Percentiles rank a stretch among this genome's conserved stretches.
Evolutionary conservation across 805 yeast species (phyloP).

Genomic region (Spathaspora arborariae): DNA sequence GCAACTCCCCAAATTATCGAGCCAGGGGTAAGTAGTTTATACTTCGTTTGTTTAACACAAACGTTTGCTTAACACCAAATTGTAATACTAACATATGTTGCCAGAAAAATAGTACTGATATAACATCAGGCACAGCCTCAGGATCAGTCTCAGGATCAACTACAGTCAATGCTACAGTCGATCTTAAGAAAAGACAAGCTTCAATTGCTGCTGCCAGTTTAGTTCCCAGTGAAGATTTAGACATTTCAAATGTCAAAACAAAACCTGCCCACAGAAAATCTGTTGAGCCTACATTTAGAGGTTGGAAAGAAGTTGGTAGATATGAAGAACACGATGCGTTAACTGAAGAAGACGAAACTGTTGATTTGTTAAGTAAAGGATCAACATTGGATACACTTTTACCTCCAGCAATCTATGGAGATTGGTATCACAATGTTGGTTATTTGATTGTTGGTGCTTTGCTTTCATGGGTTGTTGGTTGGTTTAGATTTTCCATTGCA

Average conservation of each 20-base stretch:
- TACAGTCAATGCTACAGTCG: neutral
- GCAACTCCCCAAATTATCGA: neutral
- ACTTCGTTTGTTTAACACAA: neutral
- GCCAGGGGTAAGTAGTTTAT: neutral
- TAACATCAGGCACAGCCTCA: neutral
- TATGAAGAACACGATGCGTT: slow-evolving; percentile 71
- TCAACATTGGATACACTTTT: slow-evolving; percentile 73
- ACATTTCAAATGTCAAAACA: slow-evolving; percentile 24
- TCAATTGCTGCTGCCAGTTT: neutral
- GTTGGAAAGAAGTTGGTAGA: slow-evolving; percentile 93
- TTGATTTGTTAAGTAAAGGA: slow-evolving; percentile 65
- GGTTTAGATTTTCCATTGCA: slow-evolving; percentile 71
- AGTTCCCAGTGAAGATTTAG: slow-evolving; percentile 37
- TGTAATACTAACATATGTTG: no score
- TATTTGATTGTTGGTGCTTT: slow-evolving; percentile 63
- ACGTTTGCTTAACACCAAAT: no score
- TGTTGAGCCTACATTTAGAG: slow-evolving; percentile 68
- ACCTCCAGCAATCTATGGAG: slow-evolving; percentile 80
- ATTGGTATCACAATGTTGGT: slow-evolving; percentile 93
- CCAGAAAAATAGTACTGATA: no score
- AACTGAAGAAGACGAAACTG: slow-evolving; percentile 64
- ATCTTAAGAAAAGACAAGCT: neutral
- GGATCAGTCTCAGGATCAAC: neutral
- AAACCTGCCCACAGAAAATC: slow-evolving; percentile 47
- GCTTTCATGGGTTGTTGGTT: slow-evolving; percentile 76